Evolutionary conservation across 2,329 filamentous ascomycete genomes (phyloP).

Genomic region (Claviceps purpurea): DNA sequence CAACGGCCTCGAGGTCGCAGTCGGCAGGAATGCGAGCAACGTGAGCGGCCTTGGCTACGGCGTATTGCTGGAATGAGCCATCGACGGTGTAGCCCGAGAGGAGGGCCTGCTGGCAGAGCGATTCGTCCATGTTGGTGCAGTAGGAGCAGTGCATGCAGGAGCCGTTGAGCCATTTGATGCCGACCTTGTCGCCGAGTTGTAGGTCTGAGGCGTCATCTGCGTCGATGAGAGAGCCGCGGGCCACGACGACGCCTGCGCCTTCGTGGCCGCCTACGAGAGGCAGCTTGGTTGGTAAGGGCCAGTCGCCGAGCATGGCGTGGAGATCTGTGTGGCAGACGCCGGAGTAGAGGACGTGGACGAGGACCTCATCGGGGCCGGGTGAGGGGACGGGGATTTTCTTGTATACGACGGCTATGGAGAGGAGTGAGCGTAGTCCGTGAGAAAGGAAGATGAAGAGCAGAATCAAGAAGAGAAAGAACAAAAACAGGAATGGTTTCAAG

Average conservation of each 20-base stretch:
- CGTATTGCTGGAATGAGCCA: constrained; percentile 87
- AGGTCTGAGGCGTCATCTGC: constrained; percentile 38
- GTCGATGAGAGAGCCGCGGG: constrained; percentile 58
- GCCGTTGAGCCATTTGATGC: constrained; percentile 89
- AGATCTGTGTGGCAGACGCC: constrained; percentile 85
- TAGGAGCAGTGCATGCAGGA: constrained; percentile 73
- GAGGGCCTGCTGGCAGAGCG: constrained; percentile 60
- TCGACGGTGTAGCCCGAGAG: constrained; percentile 90
- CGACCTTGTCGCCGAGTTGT: constrained; percentile 70
- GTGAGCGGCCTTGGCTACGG: constrained; percentile 73
- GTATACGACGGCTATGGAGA: constrained; percentile 44
- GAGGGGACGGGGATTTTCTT: constrained; percentile 71
- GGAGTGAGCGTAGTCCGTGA: too few relatives aligned
- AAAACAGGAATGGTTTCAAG: too few relatives aligned
- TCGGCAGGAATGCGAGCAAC: constrained; percentile 71
- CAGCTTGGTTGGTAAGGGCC: constrained; percentile 71
- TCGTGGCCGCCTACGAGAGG: constrained; percentile 74
- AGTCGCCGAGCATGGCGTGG: constrained; percentile 74
- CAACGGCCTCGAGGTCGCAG: constrained; percentile 59
- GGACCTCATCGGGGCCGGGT: constrained; percentile 79
- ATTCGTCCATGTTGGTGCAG: constrained; percentile 71
- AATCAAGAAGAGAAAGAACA: too few relatives aligned
- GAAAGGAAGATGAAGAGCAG: too few relatives aligned
- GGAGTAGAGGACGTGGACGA: constrained; percentile 81
- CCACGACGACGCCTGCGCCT: constrained; percentile 72